Evolutionary conservation across 345 rosid genomes (phyloP).

Genomic region (Pistacia atlantica): DNA sequence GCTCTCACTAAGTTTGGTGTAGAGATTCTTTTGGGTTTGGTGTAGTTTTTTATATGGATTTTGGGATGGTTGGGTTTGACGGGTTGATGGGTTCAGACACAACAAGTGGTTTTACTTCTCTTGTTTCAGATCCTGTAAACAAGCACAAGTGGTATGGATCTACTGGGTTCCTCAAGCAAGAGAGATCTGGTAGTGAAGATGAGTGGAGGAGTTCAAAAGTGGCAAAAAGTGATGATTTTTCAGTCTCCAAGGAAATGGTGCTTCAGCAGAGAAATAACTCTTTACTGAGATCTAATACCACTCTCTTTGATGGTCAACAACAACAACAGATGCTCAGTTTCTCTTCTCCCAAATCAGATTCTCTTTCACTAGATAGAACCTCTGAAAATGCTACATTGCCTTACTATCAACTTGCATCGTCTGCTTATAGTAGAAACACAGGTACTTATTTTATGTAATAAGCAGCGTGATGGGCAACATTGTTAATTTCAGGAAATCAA

Average conservation of each 20-base stretch:
- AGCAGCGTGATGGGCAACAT: neutral
- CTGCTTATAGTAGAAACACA: slow-evolving; percentile 40
- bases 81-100: slow-evolving; percentile 46
- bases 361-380: slow-evolving; percentile 21
- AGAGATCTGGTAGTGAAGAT: slow-evolving; percentile 42
- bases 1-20: slow-evolving; percentile 15
- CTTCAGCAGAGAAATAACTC: slow-evolving; percentile 31
- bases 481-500: slow-evolving; percentile 13
- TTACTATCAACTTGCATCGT: slow-evolving; percentile 46
- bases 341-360: slow-evolving; percentile 57
- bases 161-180: slow-evolving; percentile 62
- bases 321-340: slow-evolving; percentile 62
- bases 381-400: slow-evolving; percentile 39
- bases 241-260: slow-evolving; percentile 40
- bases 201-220: slow-evolving; percentile 58
- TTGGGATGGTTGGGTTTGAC: slow-evolving; percentile 52
- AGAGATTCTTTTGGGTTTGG: slow-evolving; percentile 22
- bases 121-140: slow-evolving; percentile 54
- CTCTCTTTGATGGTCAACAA: slow-evolving; percentile 43
- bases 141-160: slow-evolving; percentile 61
- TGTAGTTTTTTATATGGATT: slow-evolving; percentile 44
- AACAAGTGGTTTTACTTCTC: slow-evolving; percentile 29
- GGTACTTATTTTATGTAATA: slow-evolving; percentile 24
- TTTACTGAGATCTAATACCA: slow-evolving; percentile 38
- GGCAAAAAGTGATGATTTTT: slow-evolving; percentile 40